Conservation (phyloP, 108 stramenopile species). For the Skeletonema potamos region DNA sequence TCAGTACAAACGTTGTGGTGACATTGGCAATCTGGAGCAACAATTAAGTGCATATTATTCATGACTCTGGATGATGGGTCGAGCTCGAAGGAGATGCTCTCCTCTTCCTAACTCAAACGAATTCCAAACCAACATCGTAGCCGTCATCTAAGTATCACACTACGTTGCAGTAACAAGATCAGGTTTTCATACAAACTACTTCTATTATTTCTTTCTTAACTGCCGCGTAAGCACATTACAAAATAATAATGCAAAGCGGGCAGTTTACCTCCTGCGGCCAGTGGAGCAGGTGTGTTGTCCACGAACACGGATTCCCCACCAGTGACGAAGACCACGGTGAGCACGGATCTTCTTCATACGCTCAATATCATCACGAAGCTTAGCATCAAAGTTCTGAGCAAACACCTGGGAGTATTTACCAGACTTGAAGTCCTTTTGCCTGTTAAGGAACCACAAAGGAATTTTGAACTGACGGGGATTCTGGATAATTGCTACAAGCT, state of each 20-base stretch:
- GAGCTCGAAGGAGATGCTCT: too few species aligned
- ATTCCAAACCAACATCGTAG: not conserved
- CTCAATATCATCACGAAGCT: conserved; percentile 99
- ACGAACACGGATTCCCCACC: conserved; percentile 99
- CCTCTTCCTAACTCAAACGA: not conserved
- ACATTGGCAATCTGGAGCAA: too few species aligned
- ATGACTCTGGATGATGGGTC: too few species aligned
- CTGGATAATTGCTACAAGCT: conserved; percentile 97
- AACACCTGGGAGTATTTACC: conserved; percentile 98
- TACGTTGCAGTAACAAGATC: not conserved
- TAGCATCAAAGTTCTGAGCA: conserved; percentile 96
- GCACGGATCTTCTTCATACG: conserved; percentile 97
- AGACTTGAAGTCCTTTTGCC: conserved; percentile 99
- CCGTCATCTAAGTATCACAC: not conserved
- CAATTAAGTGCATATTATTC: too few species aligned
- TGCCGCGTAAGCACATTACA: not conserved
- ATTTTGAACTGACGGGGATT: conserved; percentile 99
- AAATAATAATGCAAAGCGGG: not conserved
- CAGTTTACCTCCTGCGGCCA: conserved; percentile 85
- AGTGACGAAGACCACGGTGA: conserved; percentile 99
- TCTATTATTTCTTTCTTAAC: not conserved
- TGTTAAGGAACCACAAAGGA: conserved; percentile 99
- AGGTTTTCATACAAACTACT: not conserved
- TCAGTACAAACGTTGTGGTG: too few species aligned
- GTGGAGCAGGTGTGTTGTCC: conserved; percentile 99